Evolutionary conservation across 169 alveolate species (phyloP).

Genomic region (Plasmodium cynomolgi): DNA sequence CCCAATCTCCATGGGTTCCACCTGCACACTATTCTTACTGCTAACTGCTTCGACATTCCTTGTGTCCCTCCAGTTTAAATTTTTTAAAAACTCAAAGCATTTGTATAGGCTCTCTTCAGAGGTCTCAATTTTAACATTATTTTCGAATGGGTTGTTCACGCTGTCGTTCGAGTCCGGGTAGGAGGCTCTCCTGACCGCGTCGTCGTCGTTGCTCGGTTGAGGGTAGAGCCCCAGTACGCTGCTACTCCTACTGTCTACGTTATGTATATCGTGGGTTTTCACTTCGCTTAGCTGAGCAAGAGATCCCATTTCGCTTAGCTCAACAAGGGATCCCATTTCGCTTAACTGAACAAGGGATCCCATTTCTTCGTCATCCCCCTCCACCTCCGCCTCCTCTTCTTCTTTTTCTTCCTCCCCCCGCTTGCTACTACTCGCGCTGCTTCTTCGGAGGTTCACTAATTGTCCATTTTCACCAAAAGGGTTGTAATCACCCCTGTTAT

Average conservation of each 20-base stretch:
- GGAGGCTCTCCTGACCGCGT: neutral
- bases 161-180: neutral
- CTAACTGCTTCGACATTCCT: slow-evolving; percentile 1
- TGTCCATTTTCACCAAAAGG: neutral
- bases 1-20: neutral
- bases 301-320: too few relatives aligned
- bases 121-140: slow-evolving; percentile 5
- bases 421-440: neutral
- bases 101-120: slow-evolving; percentile 67
- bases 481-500: neutral
- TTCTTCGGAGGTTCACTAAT: neutral
- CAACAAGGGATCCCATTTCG: neutral
- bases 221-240: neutral
- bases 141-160: slow-evolving; percentile 10
- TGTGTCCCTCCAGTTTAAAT: slow-evolving; percentile 17
- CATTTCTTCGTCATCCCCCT: neutral
- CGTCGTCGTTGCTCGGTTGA: slow-evolving; percentile 3
- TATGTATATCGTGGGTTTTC: neutral
- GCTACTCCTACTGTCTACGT: neutral
- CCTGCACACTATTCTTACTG: neutral
- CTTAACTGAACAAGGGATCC: neutral
- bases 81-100: slow-evolving; percentile 68
- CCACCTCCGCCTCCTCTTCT: neutral
- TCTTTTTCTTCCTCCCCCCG: neutral
- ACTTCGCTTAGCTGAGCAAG: neutral